Evolutionary conservation across 202 grass and related monocot species (phyloP).

Genomic region (Thinopyrum obtusiflorum): DNA sequence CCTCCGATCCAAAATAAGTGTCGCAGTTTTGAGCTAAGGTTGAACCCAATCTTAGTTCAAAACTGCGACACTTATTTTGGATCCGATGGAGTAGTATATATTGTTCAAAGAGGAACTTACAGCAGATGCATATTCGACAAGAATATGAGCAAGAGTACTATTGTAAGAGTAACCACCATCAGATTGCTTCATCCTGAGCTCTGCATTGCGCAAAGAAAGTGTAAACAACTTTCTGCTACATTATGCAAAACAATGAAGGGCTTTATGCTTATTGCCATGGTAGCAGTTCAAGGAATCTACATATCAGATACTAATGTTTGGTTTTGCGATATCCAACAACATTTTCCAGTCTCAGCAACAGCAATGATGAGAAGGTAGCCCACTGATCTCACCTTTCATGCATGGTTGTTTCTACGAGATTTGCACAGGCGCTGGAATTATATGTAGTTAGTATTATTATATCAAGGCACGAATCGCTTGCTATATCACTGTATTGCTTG

Average conservation of each 20-base stretch:
- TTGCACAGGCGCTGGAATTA: neutral
- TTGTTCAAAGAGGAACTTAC: conserved; percentile 32
- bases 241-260: neutral
- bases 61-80: no score
- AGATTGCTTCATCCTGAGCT: conserved; percentile 37
- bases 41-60: no score
- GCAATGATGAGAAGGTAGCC: neutral
- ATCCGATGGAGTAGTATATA: neutral
- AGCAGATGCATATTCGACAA: conserved; percentile 78
- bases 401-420: neutral
- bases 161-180: conserved; percentile 48
- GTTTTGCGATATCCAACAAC: neutral
- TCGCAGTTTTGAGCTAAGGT: no score
- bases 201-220: conserved; percentile 34
- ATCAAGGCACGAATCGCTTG: neutral
- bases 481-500: neutral
- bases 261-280: neutral
- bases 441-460: neutral
- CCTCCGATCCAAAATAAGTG: no score
- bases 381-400: neutral
- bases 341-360: neutral
- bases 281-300: neutral
- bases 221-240: neutral
- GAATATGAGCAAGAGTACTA: conserved; percentile 53
- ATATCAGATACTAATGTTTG: neutral